Percentiles rank a stretch among this genome's conserved stretches.
These are phyloP conservation scores for Candida tropicalis DNA, from an alignment of 1,139 yeast genomes.

Conservation along the genomic window DNA sequence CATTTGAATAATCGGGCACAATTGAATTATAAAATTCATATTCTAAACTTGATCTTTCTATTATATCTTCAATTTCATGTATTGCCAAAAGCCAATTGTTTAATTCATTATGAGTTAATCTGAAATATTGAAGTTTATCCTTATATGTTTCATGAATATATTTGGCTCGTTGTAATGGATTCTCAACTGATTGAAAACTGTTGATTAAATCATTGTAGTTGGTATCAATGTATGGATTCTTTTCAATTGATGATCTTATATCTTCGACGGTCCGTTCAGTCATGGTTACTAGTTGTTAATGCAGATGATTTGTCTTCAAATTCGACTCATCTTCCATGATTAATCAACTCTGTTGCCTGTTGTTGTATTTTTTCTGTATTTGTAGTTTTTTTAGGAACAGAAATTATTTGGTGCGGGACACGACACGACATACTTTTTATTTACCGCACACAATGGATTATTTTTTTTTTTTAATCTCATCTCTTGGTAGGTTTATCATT, in stretches of 20 bases:
- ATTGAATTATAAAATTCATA: constrained; percentile 23
- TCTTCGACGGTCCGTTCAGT: constrained; percentile 2
- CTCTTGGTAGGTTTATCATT: too few species aligned
- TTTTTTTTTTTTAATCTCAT: background rate
- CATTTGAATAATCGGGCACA: constrained; percentile 22
- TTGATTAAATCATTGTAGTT: constrained; percentile 25
- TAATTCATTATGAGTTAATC: constrained; percentile 25
- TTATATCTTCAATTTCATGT: constrained; percentile 18
- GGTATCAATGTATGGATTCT: constrained; percentile 11
- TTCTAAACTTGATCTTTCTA: constrained; percentile 13
- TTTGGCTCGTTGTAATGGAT: constrained; percentile 9
- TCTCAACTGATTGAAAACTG: constrained; percentile 14
- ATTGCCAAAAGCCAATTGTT: constrained; percentile 31
- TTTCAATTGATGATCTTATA: constrained; percentile 1
- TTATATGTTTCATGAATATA: constrained; percentile 21
- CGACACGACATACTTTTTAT: too few species aligned
- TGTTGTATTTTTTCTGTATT: background rate
- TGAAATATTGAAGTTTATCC: constrained; percentile 24
- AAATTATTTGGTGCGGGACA: background rate
- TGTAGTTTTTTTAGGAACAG: constrained; percentile 1
- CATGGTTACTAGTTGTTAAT: background rate
- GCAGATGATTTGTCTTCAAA: background rate
- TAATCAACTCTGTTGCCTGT: too few species aligned
- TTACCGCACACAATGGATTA: too few species aligned
- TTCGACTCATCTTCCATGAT: too few species aligned